phyloP scores from a whole-genome alignment of 1,284 basidiomycete species.

The Microstroma glucosiphilum region DNA sequence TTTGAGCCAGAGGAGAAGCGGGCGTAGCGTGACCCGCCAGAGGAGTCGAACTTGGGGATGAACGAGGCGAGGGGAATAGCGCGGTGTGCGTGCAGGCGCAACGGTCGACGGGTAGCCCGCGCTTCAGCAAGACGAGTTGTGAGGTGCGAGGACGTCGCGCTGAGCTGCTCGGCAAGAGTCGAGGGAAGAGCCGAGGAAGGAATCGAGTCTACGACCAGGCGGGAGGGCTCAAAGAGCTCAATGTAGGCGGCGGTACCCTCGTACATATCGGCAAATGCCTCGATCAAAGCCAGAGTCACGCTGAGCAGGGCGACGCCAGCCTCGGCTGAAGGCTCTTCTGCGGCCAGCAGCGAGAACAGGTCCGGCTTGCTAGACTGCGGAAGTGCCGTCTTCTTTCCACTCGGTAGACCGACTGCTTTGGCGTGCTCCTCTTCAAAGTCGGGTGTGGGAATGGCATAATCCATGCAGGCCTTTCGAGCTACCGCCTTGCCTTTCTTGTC shows the following conservation, averaged over 20 bases:
- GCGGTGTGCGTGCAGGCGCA: constrained; percentile 86
- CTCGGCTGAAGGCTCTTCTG: neutral
- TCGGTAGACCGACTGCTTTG: neutral
- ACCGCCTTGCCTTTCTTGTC: constrained; percentile 23
- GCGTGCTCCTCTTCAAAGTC: constrained; percentile 31
- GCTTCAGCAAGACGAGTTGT: constrained; percentile 56
- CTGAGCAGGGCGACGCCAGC: constrained; percentile 20
- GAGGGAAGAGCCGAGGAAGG: too few relatives aligned
- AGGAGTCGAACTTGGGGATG: constrained; percentile 83
- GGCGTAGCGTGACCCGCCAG: constrained; percentile 65
- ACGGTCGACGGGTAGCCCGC: constrained; percentile 71
- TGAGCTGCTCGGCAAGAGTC: neutral
- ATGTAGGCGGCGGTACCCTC: constrained; percentile 34
- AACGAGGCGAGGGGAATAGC: constrained; percentile 90
- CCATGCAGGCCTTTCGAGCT: constrained; percentile 22
- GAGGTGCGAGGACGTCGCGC: constrained; percentile 19
- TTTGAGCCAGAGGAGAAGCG: constrained; percentile 58
- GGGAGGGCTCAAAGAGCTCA: constrained; percentile 42
- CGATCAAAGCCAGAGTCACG: constrained; percentile 22
- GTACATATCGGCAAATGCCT: constrained; percentile 37
- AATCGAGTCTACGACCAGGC: constrained; percentile 17
- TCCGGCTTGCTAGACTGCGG: neutral
- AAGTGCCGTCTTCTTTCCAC: neutral
- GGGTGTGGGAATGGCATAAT: constrained; percentile 42
- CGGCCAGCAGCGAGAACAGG: constrained; percentile 12